phyloP scores from a whole-genome alignment of 192 early-diverging fungal genomes.

The Backusella tarrabulga region DNA sequence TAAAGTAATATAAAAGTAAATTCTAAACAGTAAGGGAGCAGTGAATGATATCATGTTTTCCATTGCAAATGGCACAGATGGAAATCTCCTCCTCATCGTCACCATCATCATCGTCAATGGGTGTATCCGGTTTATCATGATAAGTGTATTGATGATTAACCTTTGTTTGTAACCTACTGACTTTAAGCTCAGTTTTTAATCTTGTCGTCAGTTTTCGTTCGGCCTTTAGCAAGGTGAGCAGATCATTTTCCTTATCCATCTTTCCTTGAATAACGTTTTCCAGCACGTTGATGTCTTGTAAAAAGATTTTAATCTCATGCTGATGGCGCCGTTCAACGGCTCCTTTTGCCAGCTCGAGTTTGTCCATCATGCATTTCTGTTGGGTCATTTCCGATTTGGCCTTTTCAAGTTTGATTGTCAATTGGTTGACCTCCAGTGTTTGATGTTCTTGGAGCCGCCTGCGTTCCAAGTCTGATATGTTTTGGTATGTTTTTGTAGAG shows the following conservation, averaged over 20 bases:
- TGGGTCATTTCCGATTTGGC: not conserved
- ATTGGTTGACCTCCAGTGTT: not conserved
- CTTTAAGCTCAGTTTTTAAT: conserved; percentile 7
- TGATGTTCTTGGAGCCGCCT: not conserved
- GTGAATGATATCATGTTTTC: not conserved
- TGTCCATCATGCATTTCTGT: not conserved
- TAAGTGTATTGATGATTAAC: not conserved
- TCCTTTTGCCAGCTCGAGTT: conserved; percentile 29
- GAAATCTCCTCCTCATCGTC: not conserved
- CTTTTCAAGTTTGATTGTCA: not conserved
- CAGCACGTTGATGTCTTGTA: conserved; percentile 9
- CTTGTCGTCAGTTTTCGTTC: conserved; percentile 2
- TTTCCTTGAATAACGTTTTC: conserved; percentile 16
- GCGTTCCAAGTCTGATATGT: not conserved
- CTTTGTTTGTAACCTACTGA: not conserved
- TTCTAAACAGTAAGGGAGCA: not conserved
- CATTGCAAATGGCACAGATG: not conserved
- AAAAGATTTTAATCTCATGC: not conserved
- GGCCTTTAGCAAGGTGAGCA: not conserved
- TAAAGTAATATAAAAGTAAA: not conserved
- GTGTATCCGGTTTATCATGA: not conserved
- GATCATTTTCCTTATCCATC: conserved; percentile 7
- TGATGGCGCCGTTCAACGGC: conserved; percentile 26
- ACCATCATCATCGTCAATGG: not conserved
- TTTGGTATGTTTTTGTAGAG: not conserved